Conservation (phyloP, 2,329 filamentous ascomycete species). For the Lizonia empirigonia region DNA sequence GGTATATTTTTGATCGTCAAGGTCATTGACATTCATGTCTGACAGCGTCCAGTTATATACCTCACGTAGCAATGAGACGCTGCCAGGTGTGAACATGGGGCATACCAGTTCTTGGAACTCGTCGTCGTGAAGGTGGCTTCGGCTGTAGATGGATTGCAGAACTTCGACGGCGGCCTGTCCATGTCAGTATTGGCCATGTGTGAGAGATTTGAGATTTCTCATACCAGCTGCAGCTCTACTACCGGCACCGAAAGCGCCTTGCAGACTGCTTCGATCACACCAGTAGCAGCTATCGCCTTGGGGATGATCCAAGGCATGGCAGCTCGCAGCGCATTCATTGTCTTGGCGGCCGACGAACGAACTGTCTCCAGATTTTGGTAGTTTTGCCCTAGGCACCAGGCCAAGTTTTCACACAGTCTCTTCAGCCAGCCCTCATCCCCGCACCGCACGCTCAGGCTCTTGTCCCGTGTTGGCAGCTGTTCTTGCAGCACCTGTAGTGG, state of each 20-base stretch:
- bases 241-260: constrained; percentile 47
- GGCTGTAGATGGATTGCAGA: constrained; percentile 79
- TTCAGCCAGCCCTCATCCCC: constrained; percentile 87
- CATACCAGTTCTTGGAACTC: constrained; percentile 80
- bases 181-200: constrained; percentile 23
- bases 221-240: constrained; percentile 45
- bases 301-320: constrained; percentile 87
- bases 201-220: background rate
- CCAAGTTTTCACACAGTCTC: constrained; percentile 75
- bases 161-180: constrained; percentile 70
- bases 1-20: constrained; percentile 90
- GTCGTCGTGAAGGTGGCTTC: constrained; percentile 73
- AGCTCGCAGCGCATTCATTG: constrained; percentile 76
- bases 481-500: constrained; percentile 76
- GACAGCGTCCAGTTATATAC: constrained; percentile 82
- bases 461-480: constrained; percentile 74
- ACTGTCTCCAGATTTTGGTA: constrained; percentile 69
- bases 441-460: constrained; percentile 71
- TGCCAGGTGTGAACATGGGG: constrained; percentile 76
- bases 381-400: constrained; percentile 71
- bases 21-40: constrained; percentile 77
- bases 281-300: constrained; percentile 70
- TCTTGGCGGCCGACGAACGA: constrained; percentile 74
- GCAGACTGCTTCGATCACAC: constrained; percentile 48
- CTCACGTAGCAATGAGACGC: constrained; percentile 71